Base-by-base conservation (phyloP, 805 yeast genomes). In the Wickerhamiella dianesei region DNA sequence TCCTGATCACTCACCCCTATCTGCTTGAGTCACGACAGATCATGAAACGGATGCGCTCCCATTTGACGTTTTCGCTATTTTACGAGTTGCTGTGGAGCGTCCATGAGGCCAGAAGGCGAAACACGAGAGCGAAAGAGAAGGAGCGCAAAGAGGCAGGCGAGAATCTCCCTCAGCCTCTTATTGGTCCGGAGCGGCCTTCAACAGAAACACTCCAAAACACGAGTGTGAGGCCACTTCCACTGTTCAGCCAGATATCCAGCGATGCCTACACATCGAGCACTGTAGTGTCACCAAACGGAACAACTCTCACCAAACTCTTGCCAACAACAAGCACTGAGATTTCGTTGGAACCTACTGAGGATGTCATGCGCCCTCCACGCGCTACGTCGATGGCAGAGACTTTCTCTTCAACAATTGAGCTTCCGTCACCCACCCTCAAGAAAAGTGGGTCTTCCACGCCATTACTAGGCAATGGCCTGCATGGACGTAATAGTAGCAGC, bases 21-120 rank as follows among this genome's bases (percentile, higher is more conserved):
- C 69, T 88, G 4, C 81, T 86, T 56, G 72, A 79, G 2, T 78
- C 77, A 9, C 78, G 76, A n/a, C 80, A 83, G 2, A 82, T 88
- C 25, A 83, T 88, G 43, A 75, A 83, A 2, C 72, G 88, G 49
- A 88, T 88, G 94, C 73, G 96, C 57, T 84, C 95, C 0, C 96
- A 88, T 63, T 69, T 88, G 55, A 82, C 96, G 0, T 95, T 92
- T 1, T 86, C 96, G 0, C 64, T 88, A 45, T 88, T 88, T 57
- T 88, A 88, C 60, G 96, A 88, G 63, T 70, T 88, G 45, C 89
- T 88, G 12, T 87, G 95, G 87, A 82, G 94, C 61, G 81, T 88
- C 43, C 96, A 88, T 63, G 96, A 88, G 59, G 96, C 95, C 0
- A 72, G 94, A 60, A 71, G 96, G 60, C 69, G 94, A 46, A 72